A percentile compares a stretch with the other conserved stretches of the same genome.
These are phyloP conservation scores for Mycena galericulata DNA, from an alignment of 768 basidiomycete species.

Conservation along the genomic window DNA sequence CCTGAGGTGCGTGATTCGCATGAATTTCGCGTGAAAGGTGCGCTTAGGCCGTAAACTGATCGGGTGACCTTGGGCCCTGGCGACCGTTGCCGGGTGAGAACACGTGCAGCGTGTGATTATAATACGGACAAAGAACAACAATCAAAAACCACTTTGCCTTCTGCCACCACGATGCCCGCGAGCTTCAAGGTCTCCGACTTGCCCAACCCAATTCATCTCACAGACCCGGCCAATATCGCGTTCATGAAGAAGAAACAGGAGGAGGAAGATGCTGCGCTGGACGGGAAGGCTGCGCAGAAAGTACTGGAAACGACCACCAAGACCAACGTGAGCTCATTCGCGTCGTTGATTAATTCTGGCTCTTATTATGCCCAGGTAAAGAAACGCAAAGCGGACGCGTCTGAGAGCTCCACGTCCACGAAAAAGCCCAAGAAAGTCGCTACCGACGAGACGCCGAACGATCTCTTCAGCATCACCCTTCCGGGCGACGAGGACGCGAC, in stretches of 20 bases:
- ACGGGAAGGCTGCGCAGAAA: constrained; percentile 3
- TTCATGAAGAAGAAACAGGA: constrained; percentile 7
- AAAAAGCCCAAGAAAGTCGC: not conserved
- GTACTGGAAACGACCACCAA: not conserved
- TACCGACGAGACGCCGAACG: not conserved
- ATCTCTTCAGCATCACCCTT: constrained; percentile 28
- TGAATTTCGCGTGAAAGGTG: no score
- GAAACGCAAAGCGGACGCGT: constrained; percentile 4
- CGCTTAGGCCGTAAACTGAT: no score
- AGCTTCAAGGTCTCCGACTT: not conserved
- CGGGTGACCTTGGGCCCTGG: no score
- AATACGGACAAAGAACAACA: no score
- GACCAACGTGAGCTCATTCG: not conserved
- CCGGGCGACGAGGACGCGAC: constrained; percentile 25
- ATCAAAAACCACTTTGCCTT: no score
- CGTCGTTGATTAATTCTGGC: not conserved
- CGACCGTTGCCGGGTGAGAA: no score
- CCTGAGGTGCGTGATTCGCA: no score
- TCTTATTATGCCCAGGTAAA: not conserved
- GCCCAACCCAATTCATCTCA: constrained; percentile 18
- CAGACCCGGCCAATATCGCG: constrained; percentile 9
- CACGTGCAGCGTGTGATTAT: no score
- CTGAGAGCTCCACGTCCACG: not conserved
- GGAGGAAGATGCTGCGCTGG: no score
- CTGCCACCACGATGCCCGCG: not conserved